Evolutionary conservation across 768 basidiomycete genomes (phyloP).

Genomic region (Naganishia vaughanmartiniae): DNA sequence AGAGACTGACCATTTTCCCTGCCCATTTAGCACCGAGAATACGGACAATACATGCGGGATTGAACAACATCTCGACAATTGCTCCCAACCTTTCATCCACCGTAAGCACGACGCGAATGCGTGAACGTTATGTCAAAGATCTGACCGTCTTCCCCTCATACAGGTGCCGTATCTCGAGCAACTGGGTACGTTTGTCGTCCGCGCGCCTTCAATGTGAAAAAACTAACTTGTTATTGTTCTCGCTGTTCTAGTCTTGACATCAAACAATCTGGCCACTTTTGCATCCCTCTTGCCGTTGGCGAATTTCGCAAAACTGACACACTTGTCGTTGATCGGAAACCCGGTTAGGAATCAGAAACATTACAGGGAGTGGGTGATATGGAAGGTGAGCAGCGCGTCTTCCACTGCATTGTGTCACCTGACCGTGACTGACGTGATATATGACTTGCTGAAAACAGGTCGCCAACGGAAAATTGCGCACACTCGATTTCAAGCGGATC

Average conservation of each 20-base stretch:
- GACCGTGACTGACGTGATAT: not conserved
- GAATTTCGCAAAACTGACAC: conserved; percentile 43
- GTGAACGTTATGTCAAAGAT: not conserved
- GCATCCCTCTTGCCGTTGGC: conserved; percentile 49
- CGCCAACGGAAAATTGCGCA: conserved; percentile 43
- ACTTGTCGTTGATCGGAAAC: conserved; percentile 49
- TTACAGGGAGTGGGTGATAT: conserved; percentile 50
- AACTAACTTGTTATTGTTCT: conserved; percentile 5
- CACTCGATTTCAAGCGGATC: conserved; percentile 51
- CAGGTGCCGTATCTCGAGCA: conserved; percentile 52
- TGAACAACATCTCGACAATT: conserved; percentile 50
- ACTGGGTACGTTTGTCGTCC: conserved; percentile 40
- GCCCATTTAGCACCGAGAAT: conserved; percentile 43
- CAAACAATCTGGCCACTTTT: conserved; percentile 49
- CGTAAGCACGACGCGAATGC: conserved; percentile 32
- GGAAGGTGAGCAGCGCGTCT: conserved; percentile 43
- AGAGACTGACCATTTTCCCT: not conserved
- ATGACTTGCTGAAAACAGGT: conserved; percentile 10
- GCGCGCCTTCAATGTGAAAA: not conserved
- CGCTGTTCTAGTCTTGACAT: conserved; percentile 43
- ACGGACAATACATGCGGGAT: conserved; percentile 44
- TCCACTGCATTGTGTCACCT: not conserved
- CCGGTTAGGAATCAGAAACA: conserved; percentile 49
- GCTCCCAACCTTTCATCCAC: conserved; percentile 44
- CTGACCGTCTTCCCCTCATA: not conserved